Evolutionary conservation across 2,329 filamentous ascomycete species (phyloP), one percentile per base, ranked within the genome.

Genomic region (Xylaria sp.): DNA sequence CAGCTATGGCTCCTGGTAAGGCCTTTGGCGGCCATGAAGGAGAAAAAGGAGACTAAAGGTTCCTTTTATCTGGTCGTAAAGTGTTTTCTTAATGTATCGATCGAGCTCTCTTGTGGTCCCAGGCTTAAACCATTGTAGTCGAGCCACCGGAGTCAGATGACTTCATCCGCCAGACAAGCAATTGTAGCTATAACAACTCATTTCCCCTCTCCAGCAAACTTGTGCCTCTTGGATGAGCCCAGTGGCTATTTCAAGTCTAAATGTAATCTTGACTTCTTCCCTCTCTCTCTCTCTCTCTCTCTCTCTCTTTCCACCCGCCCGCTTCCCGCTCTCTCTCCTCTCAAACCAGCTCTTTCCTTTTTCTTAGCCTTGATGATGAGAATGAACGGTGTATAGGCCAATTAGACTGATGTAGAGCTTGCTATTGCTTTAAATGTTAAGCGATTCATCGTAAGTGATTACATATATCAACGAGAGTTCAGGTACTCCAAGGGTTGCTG

Each of bases 121-220:
- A 99, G 82, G 99, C 99, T 88, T 96, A 99, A 86, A 99, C 96
- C 18, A 97, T 99, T 81, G 96, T 99, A 67, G 97, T 98, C 85
- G 98, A 98, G 86, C 96, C 97, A n/a, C 89, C 99, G 70, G 98
- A 97, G 86, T 90, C 99, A 71, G 96, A 99, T 62, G 96, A 99
- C 80, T 99, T 99, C 83, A 98, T 99, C 79, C 96, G 99, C 80
- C 96, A 99, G 63, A 66, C 46, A 71, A 58, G 66, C 56, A 20
- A 52, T 13, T 4, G 13, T 28, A 28, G 2, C 62, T 60, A 15
- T 9, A 51, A 56, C 37, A 59, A 3, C 9, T 15, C 15, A 25
- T 54, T 20, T 13, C 13, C 48, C 28, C 32, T n/a, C 32, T 54
- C 96, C 96, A 39, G 97, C 96, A 66, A 96, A 99, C 78, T 98